Evolutionary conservation across 768 basidiomycete species (phyloP), one percentile per base, ranked within the genome.

Genomic region (Amanita phalloides): DNA sequence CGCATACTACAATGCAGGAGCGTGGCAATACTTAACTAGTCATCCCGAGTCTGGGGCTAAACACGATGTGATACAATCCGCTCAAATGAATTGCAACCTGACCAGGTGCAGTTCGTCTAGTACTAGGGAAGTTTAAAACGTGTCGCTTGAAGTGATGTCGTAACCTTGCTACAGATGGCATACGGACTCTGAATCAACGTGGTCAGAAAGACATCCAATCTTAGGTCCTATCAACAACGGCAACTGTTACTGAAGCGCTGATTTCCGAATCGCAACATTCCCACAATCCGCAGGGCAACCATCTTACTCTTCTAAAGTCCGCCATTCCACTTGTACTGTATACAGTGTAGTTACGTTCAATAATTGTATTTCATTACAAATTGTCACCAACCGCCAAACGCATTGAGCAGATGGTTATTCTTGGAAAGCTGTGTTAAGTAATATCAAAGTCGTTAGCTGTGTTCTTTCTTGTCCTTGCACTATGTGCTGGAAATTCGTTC

Each of bases 161-260:
- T 14, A 14, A 21, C 17, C 23, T 33, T 21, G 44, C 21, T 50
- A n/a, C 35, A 52, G 50, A 45, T 45, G 43, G 51, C 35, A 23
- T 17, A 21, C 33, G 20, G 44, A 52, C 21, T 10, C 33, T 5
- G 33, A 17, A 23, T 37, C 32, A 21, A 32, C 9, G 32, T 30
- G 49, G 38, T 43, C 32, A 33, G 49, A 51, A 33, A 37, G 51
- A 52, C 13, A 36, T 17, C 38, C 49, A 32, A n/a, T 52, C 45
- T 36, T 37, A 28, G 36, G 35, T 30, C 32, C 37, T 21, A 21
- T 44, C 50, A 51, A 37, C 41, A 44, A 20, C 4, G 32, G 41
- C 32, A 51, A 36, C 20, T 37, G 32, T 51, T 33, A 52, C 35
- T 52, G 51, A 52, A 17, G 33, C 33, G 33, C 33, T 13, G 30